These are phyloP conservation scores for Citrus medica DNA, from an alignment of 345 rosid species.

Conservation along the genomic window DNA sequence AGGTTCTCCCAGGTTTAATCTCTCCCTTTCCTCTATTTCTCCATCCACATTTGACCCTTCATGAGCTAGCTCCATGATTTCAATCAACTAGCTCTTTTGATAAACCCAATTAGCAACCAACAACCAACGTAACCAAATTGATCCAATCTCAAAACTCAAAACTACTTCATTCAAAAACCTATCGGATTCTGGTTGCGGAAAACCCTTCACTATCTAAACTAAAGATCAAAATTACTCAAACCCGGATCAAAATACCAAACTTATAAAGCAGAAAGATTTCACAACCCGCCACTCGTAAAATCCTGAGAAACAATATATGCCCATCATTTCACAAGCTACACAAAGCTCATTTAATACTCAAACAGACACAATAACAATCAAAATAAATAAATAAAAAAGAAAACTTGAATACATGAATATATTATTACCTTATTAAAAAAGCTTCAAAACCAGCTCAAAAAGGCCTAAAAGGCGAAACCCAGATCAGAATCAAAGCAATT, in stretches of 20 bases:
- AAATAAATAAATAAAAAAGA: not conserved
- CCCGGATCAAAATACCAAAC: slow-evolving; percentile 10
- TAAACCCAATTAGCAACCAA: not conserved
- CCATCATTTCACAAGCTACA: not conserved
- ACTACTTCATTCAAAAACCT: not conserved
- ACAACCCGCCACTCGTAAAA: slow-evolving; percentile 9
- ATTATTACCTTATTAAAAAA: slow-evolving; percentile 14
- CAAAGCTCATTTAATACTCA: not conserved
- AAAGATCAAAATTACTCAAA: slow-evolving; percentile 1
- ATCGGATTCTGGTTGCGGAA: not conserved
- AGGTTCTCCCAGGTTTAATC: slow-evolving; percentile 28
- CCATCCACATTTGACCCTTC: slow-evolving; percentile 37
- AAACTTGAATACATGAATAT: not conserved
- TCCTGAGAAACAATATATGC: not conserved
- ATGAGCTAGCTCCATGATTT: slow-evolving; percentile 47
- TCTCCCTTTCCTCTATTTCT: slow-evolving; percentile 50
- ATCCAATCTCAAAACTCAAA: not conserved
- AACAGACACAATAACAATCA: not conserved
- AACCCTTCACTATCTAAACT: not conserved
- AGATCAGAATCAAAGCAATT: slow-evolving; percentile 8
- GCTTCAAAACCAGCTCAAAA: not conserved
- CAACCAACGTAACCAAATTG: not conserved
- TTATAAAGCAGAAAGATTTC: slow-evolving; percentile 11
- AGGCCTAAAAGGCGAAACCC: slow-evolving; percentile 3
- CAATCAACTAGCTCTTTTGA: not conserved